Percentiles rank a stretch among this genome's conserved stretches.
These are phyloP conservation scores for Naganishia vishniacii DNA, from an alignment of 768 basidiomycete species.

Conservation along the genomic window DNA sequence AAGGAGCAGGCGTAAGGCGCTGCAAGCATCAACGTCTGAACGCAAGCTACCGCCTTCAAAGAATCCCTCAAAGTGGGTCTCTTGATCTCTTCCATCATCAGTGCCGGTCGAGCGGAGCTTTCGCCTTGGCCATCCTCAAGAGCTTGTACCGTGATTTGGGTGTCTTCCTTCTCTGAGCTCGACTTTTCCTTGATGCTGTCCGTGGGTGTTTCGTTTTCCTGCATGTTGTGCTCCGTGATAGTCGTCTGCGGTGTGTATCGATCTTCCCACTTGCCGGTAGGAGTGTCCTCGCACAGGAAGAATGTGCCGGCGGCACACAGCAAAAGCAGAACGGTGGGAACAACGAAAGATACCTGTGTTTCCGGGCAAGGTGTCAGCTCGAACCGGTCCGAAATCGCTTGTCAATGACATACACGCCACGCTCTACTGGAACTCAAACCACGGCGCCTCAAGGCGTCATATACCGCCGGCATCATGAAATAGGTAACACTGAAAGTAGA, in stretches of 20 bases:
- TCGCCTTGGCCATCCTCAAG: not conserved
- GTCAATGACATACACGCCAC: not conserved
- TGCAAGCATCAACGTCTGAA: conserved; percentile 49
- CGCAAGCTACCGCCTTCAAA: conserved; percentile 15
- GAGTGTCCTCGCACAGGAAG: conserved; percentile 23
- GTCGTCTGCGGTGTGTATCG: conserved; percentile 1
- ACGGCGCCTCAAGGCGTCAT: conserved; percentile 11
- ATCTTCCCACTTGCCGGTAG: conserved; percentile 22
- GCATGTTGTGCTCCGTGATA: not conserved
- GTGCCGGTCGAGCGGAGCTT: not conserved
- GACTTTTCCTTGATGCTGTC: conserved; percentile 17
- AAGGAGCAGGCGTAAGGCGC: conserved; percentile 53
- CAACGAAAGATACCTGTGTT: conserved; percentile 19
- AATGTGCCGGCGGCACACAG: conserved; percentile 18
- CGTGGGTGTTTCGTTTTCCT: not conserved
- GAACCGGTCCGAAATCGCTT: not conserved
- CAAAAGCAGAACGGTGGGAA: conserved; percentile 16
- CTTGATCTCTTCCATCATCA: conserved; percentile 11
- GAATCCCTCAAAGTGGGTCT: conserved; percentile 23
- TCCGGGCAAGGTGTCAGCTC: not conserved
- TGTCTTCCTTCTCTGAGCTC: conserved; percentile 1
- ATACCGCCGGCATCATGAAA: conserved; percentile 24
- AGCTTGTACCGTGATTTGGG: conserved; percentile 5
- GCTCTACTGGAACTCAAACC: conserved; percentile 11
- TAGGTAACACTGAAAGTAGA: conserved; percentile 2